Evolutionary conservation across 1,284 basidiomycete genomes (phyloP).

Genomic region (Cutaneotrichosporon cavernicola): DNA sequence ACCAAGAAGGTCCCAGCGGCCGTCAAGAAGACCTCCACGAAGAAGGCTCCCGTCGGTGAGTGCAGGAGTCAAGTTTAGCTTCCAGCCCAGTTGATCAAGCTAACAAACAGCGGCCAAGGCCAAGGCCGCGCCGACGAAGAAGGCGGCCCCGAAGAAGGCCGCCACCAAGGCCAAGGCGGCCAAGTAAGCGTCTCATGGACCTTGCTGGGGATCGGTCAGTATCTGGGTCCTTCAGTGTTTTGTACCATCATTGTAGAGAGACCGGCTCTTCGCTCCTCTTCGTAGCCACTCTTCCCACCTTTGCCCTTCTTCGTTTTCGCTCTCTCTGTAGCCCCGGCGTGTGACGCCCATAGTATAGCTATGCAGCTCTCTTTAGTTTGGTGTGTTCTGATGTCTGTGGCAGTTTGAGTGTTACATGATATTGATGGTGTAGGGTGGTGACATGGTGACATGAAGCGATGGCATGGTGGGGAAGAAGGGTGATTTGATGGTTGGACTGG

Average conservation of each 20-base stretch:
- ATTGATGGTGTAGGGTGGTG: neutral
- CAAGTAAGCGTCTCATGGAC: slow-evolving; percentile 14
- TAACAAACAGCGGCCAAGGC: slow-evolving; percentile 23
- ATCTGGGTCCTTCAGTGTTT: slow-evolving; percentile 9
- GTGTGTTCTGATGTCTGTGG: neutral
- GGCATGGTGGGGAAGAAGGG: neutral
- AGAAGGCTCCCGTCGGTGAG: slow-evolving; percentile 31
- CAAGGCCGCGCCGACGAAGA: slow-evolving; percentile 21
- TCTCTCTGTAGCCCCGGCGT: slow-evolving; percentile 7
- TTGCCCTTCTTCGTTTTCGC: slow-evolving; percentile 18
- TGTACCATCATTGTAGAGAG: slow-evolving; percentile 13
- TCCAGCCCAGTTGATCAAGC: neutral
- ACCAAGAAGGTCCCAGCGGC: slow-evolving; percentile 53
- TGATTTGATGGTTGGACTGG: neutral
- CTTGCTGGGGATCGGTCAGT: slow-evolving; percentile 8
- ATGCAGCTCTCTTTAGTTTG: neutral
- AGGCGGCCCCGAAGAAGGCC: slow-evolving; percentile 24
- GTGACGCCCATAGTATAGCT: neutral
- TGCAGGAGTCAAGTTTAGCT: neutral
- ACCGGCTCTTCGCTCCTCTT: slow-evolving; percentile 8
- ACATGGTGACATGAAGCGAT: neutral
- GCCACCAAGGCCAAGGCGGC: slow-evolving; percentile 54
- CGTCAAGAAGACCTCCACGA: slow-evolving; percentile 31
- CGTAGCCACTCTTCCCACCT: neutral
- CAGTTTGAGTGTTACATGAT: neutral